Base-by-base conservation (phyloP, 139 green algal species). In the Pleodorina starrii region DNA sequence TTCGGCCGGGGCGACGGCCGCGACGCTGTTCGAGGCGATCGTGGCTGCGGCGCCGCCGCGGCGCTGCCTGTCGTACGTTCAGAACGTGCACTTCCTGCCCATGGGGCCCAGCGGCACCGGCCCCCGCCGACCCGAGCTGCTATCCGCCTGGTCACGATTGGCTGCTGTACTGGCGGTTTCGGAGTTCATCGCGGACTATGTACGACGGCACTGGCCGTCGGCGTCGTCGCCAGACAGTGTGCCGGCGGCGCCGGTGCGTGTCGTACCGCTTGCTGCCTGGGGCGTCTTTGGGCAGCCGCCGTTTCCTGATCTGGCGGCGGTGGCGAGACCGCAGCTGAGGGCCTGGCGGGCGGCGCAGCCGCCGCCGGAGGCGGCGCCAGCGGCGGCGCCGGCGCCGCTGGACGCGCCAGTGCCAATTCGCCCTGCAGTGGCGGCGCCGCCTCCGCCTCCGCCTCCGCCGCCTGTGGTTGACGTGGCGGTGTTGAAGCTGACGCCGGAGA, bases 81-180 rank as follows among this genome's bases (percentile, higher is more conserved):
- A 95, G 87, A 95, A 95, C 89, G 89, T 93, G 11, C 92, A 95
- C 79, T 95, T 95, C 69, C 77, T 95, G 73, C 92, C 92, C 3
- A 86, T 93, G 48, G 92, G 92, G 5, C 85, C 89, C 5, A 43
- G 29, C 14, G 92, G 92, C 40, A 94, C 78, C 17, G 78, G 44
- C 11, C 54, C 68, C 23, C 80, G 92, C 17, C 42, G 10, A 3
- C 54, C 40, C 7, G 32, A 21, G 3, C 81, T 93, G 40, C 85
- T 93, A 38, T 40, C 71, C 12, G 88, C 90, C 1, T 94, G 92
- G 92, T 0, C 0, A 5, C 27, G 16, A 11, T 23, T 93, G 21
- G 89, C 44, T 21, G 89, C 88, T 5, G 69, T 93, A 1, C 21
- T 92, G 0, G 89, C 81, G 10, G 89, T 93, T n/a, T 94, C 90